phyloP scores from a whole-genome alignment of 1,139 yeast genomes.

The Protomyces inouyei region DNA sequence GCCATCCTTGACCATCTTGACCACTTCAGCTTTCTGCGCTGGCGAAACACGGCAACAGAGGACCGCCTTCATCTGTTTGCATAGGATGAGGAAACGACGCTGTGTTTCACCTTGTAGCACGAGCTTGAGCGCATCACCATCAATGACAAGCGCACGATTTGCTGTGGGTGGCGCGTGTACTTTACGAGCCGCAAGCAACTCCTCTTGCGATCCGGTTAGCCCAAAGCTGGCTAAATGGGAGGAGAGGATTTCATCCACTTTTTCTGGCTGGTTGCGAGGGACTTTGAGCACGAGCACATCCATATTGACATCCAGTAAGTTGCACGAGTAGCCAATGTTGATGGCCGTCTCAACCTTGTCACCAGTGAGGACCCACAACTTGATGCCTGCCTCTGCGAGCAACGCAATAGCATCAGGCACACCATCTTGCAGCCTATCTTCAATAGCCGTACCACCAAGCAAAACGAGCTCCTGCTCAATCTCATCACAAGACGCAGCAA shows the following conservation, averaged over 20 bases:
- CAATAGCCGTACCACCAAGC: conserved; percentile 96
- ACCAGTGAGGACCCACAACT: conserved; percentile 95
- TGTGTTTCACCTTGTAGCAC: conserved; percentile 57
- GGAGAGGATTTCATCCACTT: conserved; percentile 55
- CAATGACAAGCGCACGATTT: conserved; percentile 76
- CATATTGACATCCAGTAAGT: conserved; percentile 80
- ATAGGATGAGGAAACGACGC: conserved; percentile 70
- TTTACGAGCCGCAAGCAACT: conserved; percentile 55
- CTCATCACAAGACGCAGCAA: conserved; percentile 74
- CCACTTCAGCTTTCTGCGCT: conserved; percentile 93
- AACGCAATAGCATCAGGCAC: conserved; percentile 90
- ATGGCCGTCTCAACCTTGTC: conserved; percentile 97
- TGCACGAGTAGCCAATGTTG: conserved; percentile 95
- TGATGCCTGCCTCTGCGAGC: conserved; percentile 84
- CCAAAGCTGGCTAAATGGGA: conserved; percentile 60
- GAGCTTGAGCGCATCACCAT: conserved; percentile 82
- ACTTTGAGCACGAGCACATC: conserved; percentile 66
- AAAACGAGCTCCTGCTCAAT: conserved; percentile 68
- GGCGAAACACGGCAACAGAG: conserved; percentile 96
- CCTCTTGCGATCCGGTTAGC: conserved; percentile 58
- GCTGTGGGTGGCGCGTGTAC: conserved; percentile 78
- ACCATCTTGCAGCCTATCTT: conserved; percentile 90
- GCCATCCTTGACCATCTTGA: conserved; percentile 75
- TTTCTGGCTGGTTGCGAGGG: conserved; percentile 43
- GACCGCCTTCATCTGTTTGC: conserved; percentile 92